These are phyloP conservation scores for Cladosporium sp. DNA, from an alignment of 2,329 filamentous ascomycete species.

Conservation along the genomic window DNA sequence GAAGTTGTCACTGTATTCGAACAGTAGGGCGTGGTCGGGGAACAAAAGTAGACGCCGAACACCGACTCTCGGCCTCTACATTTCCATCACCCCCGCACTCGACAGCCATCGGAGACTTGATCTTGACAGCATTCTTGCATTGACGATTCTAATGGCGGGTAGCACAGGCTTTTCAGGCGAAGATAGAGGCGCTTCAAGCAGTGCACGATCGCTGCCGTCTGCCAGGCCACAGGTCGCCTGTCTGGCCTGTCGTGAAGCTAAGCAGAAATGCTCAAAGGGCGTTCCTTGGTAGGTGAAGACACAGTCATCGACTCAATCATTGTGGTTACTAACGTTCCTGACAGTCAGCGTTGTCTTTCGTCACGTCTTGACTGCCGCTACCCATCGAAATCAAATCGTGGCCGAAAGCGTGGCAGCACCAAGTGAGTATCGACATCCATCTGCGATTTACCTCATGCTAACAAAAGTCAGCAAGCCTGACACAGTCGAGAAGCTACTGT, in stretches of 20 bases:
- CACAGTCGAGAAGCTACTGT: constrained; percentile 2
- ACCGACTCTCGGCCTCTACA: neutral
- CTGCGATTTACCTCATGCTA: neutral
- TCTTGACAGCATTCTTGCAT: neutral
- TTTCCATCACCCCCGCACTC: neutral
- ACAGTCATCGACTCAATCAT: neutral
- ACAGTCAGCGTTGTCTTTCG: constrained; percentile 1
- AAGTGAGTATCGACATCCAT: neutral
- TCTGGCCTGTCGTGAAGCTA: constrained; percentile 3
- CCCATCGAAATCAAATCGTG: constrained; percentile 6
- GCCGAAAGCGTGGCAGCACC: constrained; percentile 8
- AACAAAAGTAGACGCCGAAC: neutral
- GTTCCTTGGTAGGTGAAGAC: neutral
- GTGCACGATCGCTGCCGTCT: neutral
- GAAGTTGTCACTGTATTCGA: neutral
- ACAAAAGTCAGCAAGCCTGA: constrained; percentile 5
- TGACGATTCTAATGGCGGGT: neutral
- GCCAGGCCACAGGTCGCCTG: constrained; percentile 2
- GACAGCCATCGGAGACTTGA: constrained; percentile 5
- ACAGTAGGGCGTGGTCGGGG: constrained; percentile 1
- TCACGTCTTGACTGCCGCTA: neutral
- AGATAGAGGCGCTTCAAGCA: neutral
- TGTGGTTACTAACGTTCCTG: neutral
- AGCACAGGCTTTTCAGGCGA: neutral
- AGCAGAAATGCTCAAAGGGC: constrained; percentile 10